A percentile compares a stretch with the other conserved stretches of the same genome.
These are phyloP conservation scores for Dalbergia cochinchinensis DNA, from an alignment of 306 rosid species.

Conservation along the genomic window DNA sequence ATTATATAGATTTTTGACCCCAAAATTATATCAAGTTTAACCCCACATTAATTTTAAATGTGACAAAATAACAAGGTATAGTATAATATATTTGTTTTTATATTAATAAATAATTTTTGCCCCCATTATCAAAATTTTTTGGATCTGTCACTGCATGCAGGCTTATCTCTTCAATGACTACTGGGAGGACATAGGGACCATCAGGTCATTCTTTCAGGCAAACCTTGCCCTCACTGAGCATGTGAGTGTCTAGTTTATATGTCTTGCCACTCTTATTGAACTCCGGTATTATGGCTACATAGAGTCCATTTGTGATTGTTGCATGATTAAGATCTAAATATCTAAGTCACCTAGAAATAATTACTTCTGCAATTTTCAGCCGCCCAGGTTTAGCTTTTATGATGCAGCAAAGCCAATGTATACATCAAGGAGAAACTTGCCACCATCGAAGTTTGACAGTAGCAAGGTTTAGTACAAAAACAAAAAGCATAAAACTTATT, in stretches of 20 bases:
- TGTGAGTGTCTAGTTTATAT: constrained; percentile 52
- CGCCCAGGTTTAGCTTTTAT: constrained; percentile 82
- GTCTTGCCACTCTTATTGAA: constrained; percentile 12
- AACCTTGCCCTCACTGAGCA: constrained; percentile 81
- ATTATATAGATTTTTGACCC: too few relatives aligned
- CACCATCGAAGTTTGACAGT: constrained; percentile 85
- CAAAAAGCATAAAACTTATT: neutral
- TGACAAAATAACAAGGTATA: too few relatives aligned
- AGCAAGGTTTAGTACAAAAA: constrained; percentile 74
- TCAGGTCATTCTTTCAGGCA: constrained; percentile 83
- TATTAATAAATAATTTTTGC: too few relatives aligned
- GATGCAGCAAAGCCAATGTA: constrained; percentile 89
- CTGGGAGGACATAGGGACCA: constrained; percentile 96
- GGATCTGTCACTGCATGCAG: constrained; percentile 41
- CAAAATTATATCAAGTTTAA: too few relatives aligned
- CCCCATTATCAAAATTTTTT: too few relatives aligned
- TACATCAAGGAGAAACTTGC: constrained; percentile 96
- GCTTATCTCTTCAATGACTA: constrained; percentile 90
- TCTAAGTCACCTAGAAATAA: constrained; percentile 36
- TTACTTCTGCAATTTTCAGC: constrained; percentile 60
- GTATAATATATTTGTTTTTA: too few relatives aligned
- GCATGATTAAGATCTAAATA: neutral
- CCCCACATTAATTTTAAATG: too few relatives aligned
- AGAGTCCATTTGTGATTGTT: neutral
- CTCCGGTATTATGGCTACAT: too few relatives aligned